These are phyloP conservation scores for Amaranthus tricolor DNA, from an alignment of 179 eudicot genomes.

Conservation along the genomic window DNA sequence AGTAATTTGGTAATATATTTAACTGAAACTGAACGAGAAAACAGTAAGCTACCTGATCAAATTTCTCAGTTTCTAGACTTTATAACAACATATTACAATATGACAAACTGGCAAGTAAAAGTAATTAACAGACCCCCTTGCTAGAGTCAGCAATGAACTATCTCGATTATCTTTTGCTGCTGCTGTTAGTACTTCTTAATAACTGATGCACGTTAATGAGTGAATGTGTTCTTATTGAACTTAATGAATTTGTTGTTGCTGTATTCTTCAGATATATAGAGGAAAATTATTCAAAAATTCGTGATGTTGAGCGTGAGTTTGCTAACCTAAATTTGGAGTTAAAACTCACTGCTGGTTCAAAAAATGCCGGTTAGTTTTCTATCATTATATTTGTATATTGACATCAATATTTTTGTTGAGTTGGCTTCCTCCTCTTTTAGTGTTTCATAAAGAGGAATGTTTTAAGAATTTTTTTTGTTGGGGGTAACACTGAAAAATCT, in stretches of 20 bases:
- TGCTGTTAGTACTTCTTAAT: not conserved
- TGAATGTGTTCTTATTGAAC: not conserved
- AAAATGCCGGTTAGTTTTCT: conserved; percentile 70
- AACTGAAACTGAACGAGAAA: not conserved
- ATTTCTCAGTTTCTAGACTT: not conserved
- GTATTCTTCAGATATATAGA: conserved; percentile 65
- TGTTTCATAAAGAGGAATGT: too few species aligned
- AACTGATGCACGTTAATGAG: not conserved
- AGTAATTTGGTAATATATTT: not conserved
- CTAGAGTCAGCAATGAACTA: not conserved
- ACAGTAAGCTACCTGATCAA: not conserved
- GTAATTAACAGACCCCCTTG: not conserved
- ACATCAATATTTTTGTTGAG: not conserved
- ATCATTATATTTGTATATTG: not conserved
- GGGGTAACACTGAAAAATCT: too few species aligned
- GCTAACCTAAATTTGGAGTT: conserved; percentile 73
- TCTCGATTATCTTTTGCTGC: not conserved
- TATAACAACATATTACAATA: not conserved
- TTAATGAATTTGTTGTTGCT: conserved; percentile 1
- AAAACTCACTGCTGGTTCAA: conserved; percentile 95
- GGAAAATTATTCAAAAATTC: conserved; percentile 90
- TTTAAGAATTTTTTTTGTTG: too few species aligned
- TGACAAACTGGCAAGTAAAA: not conserved
- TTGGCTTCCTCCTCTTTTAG: not conserved
- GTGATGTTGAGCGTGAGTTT: conserved; percentile 90